Evolutionary conservation across 306 rosid genomes (phyloP).

Genomic region (Fagus crenata): DNA sequence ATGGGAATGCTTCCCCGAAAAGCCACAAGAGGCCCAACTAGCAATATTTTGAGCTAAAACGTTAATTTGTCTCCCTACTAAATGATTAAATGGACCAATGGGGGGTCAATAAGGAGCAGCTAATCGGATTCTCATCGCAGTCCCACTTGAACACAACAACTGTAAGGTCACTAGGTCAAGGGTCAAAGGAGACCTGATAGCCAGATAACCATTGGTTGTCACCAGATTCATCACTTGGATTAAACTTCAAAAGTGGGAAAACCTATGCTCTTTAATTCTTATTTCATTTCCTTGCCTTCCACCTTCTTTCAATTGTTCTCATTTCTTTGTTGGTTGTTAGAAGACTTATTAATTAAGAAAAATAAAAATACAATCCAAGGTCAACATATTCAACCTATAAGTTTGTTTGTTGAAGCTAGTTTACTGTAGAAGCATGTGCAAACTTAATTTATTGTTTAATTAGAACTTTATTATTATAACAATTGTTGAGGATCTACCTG

Average conservation of each 20-base stretch:
- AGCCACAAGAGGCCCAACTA: too few relatives aligned
- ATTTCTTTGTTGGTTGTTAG: neutral
- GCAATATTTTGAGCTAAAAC: too few relatives aligned
- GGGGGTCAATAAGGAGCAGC: too few relatives aligned
- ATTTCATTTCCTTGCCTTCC: neutral
- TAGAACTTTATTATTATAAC: neutral
- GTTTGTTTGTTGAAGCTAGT: neutral
- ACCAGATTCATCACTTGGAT: neutral
- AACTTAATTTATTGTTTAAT: too few relatives aligned
- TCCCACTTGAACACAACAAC: neutral
- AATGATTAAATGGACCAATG: too few relatives aligned
- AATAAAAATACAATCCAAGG: neutral
- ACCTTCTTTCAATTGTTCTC: neutral
- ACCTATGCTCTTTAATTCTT: neutral
- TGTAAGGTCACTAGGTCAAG: neutral
- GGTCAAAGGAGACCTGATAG: neutral
- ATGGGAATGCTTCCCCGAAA: too few relatives aligned
- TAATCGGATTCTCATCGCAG: too few relatives aligned
- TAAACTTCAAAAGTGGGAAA: neutral
- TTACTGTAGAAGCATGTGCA: constrained; percentile 1
- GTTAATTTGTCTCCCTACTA: too few relatives aligned
- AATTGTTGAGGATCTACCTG: neutral
- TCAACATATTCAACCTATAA: neutral
- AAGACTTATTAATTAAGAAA: neutral
- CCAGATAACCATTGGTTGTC: constrained; percentile 1